These are phyloP conservation scores for Raffaelea albimanens DNA, from an alignment of 2,329 filamentous ascomycete genomes.

Conservation along the genomic window DNA sequence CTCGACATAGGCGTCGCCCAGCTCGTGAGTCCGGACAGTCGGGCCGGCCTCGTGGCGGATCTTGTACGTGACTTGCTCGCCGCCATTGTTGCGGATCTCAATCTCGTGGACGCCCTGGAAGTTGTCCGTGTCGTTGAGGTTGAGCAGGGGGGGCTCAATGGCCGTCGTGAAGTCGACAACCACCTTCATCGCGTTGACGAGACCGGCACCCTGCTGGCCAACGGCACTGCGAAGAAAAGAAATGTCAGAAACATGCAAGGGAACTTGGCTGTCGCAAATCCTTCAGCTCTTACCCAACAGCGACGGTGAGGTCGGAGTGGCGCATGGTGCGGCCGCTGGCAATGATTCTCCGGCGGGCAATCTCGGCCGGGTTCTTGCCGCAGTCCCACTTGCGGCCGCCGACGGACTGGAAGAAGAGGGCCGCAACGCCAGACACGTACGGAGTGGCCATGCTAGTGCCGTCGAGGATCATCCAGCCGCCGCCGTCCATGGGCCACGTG, in stretches of 20 bases:
- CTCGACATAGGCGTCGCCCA: constrained; percentile 13
- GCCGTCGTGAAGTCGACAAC: constrained; percentile 4
- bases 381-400: background rate
- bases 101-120: constrained; percentile 3
- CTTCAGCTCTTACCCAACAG: too few relatives aligned
- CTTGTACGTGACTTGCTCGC: constrained; percentile 4
- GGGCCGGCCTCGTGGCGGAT: constrained; percentile 4
- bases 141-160: background rate
- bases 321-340: background rate
- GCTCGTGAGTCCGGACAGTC: constrained; percentile 3
- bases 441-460: constrained; percentile 41
- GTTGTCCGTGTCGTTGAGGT: constrained; percentile 10
- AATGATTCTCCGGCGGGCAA: constrained; percentile 1
- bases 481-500: constrained; percentile 32
- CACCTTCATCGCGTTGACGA: constrained; percentile 9
- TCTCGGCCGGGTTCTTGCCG: background rate
- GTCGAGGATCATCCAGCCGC: constrained; percentile 33
- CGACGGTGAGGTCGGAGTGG: constrained; percentile 1
- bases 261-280: too few relatives aligned
- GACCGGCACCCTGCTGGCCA: constrained; percentile 7
- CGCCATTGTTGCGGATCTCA: constrained; percentile 2
- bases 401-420: background rate
- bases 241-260: too few relatives aligned
- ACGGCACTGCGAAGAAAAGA: constrained; percentile 4
- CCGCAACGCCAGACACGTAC: constrained; percentile 4